Evolutionary conservation across 2,329 filamentous ascomycete genomes (phyloP).

Genomic region (Fusarium paranaense): DNA sequence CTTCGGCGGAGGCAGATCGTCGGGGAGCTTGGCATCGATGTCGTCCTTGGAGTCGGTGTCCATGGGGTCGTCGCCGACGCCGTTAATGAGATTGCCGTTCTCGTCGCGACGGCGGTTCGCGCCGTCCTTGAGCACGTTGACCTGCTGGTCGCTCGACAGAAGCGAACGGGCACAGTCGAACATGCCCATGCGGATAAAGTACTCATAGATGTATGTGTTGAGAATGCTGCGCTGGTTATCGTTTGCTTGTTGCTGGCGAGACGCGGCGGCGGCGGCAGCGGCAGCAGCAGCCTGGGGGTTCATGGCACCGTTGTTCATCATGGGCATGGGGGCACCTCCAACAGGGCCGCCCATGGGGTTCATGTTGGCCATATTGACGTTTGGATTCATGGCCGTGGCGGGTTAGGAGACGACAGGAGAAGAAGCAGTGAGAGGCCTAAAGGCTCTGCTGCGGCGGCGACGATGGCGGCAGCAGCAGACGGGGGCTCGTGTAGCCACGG

Average conservation of each 20-base stretch:
- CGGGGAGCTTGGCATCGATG: slow-evolving; percentile 77
- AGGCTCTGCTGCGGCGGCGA: slow-evolving; percentile 39
- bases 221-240: slow-evolving; percentile 68
- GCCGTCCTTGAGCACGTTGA: slow-evolving; percentile 76
- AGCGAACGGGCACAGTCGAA: slow-evolving; percentile 84
- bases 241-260: slow-evolving; percentile 56
- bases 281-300: slow-evolving; percentile 50
- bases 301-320: slow-evolving; percentile 71
- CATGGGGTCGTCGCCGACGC: slow-evolving; percentile 79
- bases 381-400: slow-evolving; percentile 66
- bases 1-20: slow-evolving; percentile 82
- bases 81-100: slow-evolving; percentile 76
- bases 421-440: slow-evolving; percentile 34
- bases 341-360: slow-evolving; percentile 76
- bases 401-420: slow-evolving; percentile 34
- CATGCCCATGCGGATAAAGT: slow-evolving; percentile 88
- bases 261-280: slow-evolving; percentile 47
- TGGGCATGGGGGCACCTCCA: slow-evolving; percentile 69
- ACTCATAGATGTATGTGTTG: slow-evolving; percentile 92
- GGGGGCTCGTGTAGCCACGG: slow-evolving; percentile 48
- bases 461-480: slow-evolving; percentile 33
- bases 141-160: slow-evolving; percentile 72
- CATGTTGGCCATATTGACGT: slow-evolving; percentile 76
- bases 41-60: slow-evolving; percentile 87
- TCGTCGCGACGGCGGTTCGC: slow-evolving; percentile 75